Conservation (phyloP, 192 early-diverging fungal genomes). For the Podila epicladia region DNA sequence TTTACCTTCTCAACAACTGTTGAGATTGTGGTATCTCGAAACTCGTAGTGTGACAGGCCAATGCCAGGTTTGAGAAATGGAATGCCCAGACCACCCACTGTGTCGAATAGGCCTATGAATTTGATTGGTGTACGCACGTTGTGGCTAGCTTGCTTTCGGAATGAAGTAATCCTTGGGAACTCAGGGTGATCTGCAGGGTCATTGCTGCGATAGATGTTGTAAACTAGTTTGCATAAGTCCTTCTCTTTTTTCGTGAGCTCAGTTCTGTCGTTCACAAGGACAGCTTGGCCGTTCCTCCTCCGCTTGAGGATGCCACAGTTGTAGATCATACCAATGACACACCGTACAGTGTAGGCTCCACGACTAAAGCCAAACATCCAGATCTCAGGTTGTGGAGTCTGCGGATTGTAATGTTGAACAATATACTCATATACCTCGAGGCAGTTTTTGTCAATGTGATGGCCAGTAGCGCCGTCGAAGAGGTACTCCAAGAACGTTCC, state of each 20-base stretch:
- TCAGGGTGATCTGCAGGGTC: conserved; percentile 1
- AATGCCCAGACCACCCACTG: conserved; percentile 15
- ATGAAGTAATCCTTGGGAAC: background rate
- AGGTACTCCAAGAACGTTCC: conserved; percentile 17
- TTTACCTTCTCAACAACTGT: conserved; percentile 17
- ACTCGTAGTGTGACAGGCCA: conserved; percentile 7
- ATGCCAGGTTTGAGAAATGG: conserved; percentile 9
- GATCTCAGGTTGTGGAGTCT: conserved; percentile 23
- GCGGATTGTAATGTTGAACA: conserved; percentile 9
- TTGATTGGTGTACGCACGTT: conserved; percentile 12
- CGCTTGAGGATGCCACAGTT: conserved; percentile 30
- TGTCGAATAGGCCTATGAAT: background rate
- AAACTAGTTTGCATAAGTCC: conserved; percentile 4
- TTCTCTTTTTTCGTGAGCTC: background rate
- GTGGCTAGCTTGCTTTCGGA: conserved; percentile 12
- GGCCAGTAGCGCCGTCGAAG: background rate
- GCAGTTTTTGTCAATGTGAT: conserved; percentile 3
- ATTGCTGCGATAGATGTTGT: conserved; percentile 13
- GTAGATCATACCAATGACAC: conserved; percentile 30
- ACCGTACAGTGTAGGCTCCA: conserved; percentile 23
- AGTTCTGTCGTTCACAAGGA: background rate
- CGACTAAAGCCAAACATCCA: conserved; percentile 50
- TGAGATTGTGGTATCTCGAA: conserved; percentile 15
- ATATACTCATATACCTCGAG: conserved; percentile 13
- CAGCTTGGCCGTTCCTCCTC: conserved; percentile 11